Conservation (phyloP, 2,329 filamentous ascomycete genomes). For the Beauveria varroae region DNA sequence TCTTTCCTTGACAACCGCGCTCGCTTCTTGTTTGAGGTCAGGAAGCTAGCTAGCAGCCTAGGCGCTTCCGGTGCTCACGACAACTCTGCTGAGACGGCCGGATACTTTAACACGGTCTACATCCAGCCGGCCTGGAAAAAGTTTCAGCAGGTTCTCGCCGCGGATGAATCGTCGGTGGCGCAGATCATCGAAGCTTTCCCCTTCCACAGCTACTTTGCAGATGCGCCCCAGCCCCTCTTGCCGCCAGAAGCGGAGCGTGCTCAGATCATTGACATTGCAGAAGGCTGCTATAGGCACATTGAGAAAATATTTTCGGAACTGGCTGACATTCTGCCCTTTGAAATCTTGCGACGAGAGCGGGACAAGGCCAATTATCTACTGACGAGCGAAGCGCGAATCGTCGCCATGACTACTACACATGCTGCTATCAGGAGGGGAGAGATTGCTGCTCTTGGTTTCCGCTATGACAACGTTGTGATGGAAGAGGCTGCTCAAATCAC, state of each 20-base stretch:
- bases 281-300: conserved; percentile 84
- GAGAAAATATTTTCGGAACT: conserved; percentile 85
- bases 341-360: conserved; percentile 78
- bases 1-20: conserved; percentile 87
- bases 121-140: conserved; percentile 81
- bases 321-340: conserved; percentile 89
- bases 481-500: conserved; percentile 98
- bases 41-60: conserved; percentile 76
- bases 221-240: conserved; percentile 82
- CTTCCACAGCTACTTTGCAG: conserved; percentile 79
- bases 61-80: conserved; percentile 89
- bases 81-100: conserved; percentile 91
- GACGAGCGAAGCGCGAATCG: conserved; percentile 90
- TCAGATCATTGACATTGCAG: conserved; percentile 64
- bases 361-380: conserved; percentile 96
- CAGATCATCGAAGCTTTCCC: conserved; percentile 72
- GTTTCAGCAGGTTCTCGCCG: conserved; percentile 56
- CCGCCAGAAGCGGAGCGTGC: conserved; percentile 57
- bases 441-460: conserved; percentile 86
- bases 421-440: conserved; percentile 90
- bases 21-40: conserved; percentile 72
- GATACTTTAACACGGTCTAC: conserved; percentile 93
- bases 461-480: conserved; percentile 97
- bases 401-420: conserved; percentile 98
- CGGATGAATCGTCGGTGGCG: conserved; percentile 46